Evolutionary conservation across 164 flowering plant species (phyloP).

Genomic region (Malania oleifera): DNA sequence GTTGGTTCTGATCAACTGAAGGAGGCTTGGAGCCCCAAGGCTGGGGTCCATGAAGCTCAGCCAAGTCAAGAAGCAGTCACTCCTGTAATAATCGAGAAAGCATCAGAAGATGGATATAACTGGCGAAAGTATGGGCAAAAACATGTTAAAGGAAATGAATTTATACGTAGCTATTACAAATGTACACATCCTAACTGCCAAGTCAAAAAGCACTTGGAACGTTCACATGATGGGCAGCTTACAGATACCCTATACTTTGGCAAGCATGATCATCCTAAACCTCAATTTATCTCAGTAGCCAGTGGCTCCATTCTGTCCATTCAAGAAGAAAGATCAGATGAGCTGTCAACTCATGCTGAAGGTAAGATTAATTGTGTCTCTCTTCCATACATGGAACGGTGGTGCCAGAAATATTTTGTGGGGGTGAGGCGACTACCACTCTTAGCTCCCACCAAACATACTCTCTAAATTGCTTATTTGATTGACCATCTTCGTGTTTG

Average conservation of each 20-base stretch:
- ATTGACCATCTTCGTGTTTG: constrained; percentile 15
- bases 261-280: constrained; percentile 63
- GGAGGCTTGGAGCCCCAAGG: constrained; percentile 20
- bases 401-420: background rate
- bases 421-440: too few relatives aligned
- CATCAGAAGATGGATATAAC: constrained; percentile 63
- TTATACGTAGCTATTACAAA: constrained; percentile 64
- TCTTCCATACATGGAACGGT: background rate
- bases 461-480: constrained; percentile 1
- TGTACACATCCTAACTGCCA: constrained; percentile 63
- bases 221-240: constrained; percentile 52
- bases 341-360: constrained; percentile 17
- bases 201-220: constrained; percentile 66
- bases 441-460: too few relatives aligned
- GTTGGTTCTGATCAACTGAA: constrained; percentile 28
- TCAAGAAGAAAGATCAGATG: constrained; percentile 23
- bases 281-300: constrained; percentile 33
- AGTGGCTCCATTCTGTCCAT: constrained; percentile 24
- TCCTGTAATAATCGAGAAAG: constrained; percentile 35
- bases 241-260: constrained; percentile 59
- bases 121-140: constrained; percentile 88
- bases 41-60: constrained; percentile 17
- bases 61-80: constrained; percentile 30
- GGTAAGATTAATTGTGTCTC: too few relatives aligned
- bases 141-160: constrained; percentile 63